These are phyloP conservation scores for Pharus latifolius DNA, from an alignment of 176 grass and related monocot genomes.

Conservation along the genomic window DNA sequence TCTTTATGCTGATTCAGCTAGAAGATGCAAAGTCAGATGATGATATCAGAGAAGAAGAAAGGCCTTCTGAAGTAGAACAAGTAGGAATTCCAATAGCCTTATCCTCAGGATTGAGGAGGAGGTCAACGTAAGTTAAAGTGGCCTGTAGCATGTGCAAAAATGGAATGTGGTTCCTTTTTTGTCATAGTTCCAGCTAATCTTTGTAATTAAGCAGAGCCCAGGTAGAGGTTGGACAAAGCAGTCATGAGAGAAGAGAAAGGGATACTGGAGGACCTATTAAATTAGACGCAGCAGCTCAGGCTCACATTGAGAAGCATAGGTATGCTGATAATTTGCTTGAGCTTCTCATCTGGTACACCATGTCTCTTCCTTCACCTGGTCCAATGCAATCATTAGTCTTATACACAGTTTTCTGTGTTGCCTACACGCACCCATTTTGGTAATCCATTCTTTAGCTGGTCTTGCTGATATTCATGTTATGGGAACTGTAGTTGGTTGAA, in stretches of 20 bases:
- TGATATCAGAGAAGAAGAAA: constrained; percentile 43
- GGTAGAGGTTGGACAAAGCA: constrained; percentile 23
- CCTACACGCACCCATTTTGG: not conserved
- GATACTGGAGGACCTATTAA: constrained; percentile 49
- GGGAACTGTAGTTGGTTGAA: not conserved
- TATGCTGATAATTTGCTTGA: not conserved
- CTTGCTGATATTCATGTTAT: not conserved
- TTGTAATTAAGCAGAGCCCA: constrained; percentile 33
- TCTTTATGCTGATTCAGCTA: constrained; percentile 25
- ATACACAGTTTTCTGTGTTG: not conserved
- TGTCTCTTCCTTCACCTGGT: not conserved
- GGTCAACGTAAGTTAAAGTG: constrained; percentile 43
- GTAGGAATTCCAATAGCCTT: constrained; percentile 29
- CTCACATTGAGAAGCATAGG: constrained; percentile 87
- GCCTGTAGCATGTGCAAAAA: not conserved
- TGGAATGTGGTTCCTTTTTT: not conserved
- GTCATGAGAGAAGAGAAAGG: constrained; percentile 34
- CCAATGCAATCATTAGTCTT: not conserved
- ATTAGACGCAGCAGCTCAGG: constrained; percentile 71
- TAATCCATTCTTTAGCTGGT: not conserved
- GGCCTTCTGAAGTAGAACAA: constrained; percentile 30
- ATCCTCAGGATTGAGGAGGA: constrained; percentile 58
- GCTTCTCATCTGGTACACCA: no score
- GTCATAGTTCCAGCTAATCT: not conserved
- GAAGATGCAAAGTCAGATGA: constrained; percentile 43